phyloP scores from a whole-genome alignment of 441 rosid species.

The Corymbia citriodora region DNA sequence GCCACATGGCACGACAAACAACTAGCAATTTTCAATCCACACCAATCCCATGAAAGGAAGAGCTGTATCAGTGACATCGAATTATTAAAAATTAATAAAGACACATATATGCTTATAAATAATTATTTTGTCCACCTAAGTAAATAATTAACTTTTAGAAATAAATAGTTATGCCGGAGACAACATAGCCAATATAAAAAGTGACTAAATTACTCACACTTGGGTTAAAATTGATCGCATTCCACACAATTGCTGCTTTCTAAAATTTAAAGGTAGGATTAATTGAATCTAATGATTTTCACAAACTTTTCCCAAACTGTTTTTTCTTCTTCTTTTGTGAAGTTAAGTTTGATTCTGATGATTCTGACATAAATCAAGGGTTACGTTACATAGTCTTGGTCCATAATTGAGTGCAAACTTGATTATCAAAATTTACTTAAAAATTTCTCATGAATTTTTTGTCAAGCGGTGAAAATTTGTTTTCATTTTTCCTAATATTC shows the following conservation, averaged over 20 bases:
- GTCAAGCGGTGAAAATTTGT: not conserved
- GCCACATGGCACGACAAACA: not conserved
- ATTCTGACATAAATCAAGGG: not conserved
- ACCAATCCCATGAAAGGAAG: not conserved
- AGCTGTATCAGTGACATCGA: not conserved
- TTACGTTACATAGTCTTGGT: not conserved
- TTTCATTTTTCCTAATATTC: not conserved
- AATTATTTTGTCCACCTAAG: not conserved
- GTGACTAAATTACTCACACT: not conserved
- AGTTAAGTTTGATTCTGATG: too few relatives aligned
- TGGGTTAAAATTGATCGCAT: not conserved
- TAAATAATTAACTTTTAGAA: not conserved
- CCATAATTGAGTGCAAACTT: not conserved
- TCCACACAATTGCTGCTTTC: not conserved
- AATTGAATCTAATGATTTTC: not conserved
- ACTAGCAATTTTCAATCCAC: not conserved
- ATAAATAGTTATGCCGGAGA: not conserved
- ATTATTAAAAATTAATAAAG: not conserved
- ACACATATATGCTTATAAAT: not conserved
- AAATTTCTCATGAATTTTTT: not conserved
- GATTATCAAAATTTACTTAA: not conserved
- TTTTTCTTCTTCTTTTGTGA: not conserved
- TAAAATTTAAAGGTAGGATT: not conserved
- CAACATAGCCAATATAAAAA: not conserved
- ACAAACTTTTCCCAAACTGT: not conserved